A percentile compares a stretch with the other conserved stretches of the same genome.
phyloP scores from a whole-genome alignment of 1,284 basidiomycete genomes.

The Pyrrhoderma lamaoense region DNA sequence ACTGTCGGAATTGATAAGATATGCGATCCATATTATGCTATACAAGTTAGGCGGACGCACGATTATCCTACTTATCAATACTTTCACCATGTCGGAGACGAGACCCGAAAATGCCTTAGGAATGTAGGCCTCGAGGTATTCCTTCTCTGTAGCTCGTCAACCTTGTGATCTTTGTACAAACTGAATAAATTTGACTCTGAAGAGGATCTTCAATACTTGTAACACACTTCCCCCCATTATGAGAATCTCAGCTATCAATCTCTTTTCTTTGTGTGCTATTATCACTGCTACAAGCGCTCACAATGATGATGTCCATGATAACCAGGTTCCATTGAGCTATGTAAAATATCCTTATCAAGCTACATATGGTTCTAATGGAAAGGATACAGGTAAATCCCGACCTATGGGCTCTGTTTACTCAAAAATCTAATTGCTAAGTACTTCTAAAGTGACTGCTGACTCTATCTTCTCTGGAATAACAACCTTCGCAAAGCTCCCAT shows the following conservation, averaged over 20 bases:
- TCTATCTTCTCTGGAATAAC: constrained; percentile 68
- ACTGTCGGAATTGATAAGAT: too few relatives aligned
- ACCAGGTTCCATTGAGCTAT: constrained; percentile 56
- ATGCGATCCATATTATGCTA: too few relatives aligned
- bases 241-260: background rate
- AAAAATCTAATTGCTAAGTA: constrained; percentile 1
- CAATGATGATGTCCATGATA: constrained; percentile 26
- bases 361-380: constrained; percentile 35
- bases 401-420: too few relatives aligned
- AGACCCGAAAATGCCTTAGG: too few relatives aligned
- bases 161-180: too few relatives aligned
- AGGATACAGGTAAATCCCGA: constrained; percentile 44
- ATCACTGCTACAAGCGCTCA: background rate
- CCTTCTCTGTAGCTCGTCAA: too few relatives aligned
- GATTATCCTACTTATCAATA: too few relatives aligned
- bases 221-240: background rate
- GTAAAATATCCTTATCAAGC: constrained; percentile 57
- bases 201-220: too few relatives aligned
- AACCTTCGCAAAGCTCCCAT: constrained; percentile 69
- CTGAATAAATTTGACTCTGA: too few relatives aligned
- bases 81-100: too few relatives aligned
- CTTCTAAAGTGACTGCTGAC: constrained; percentile 52
- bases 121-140: too few relatives aligned
- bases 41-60: too few relatives aligned
- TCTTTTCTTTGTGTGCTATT: background rate